Base-by-base conservation (phyloP, 73 alveolate genomes). In the Blepharisma japonicum region DNA sequence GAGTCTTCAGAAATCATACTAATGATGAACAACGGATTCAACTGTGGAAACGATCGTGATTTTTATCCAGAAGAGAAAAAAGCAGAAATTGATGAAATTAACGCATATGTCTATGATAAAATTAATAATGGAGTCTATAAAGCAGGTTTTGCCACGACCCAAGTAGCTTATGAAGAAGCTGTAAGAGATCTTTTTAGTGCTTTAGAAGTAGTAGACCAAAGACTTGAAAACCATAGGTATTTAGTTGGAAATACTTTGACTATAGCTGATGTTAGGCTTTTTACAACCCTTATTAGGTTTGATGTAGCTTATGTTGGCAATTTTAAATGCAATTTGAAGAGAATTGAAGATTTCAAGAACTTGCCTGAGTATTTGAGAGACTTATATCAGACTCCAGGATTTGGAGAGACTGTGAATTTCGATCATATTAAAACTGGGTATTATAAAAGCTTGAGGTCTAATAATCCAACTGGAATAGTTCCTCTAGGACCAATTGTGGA, bases 291-390 rank as follows among this genome's bases (percentile, higher is more conserved):
- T 55, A 74, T 85, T 20, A 56, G 92, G 6, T 85, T 85, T 46
- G 92, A 85, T 68, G 83, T 55, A 21, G 92, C 82, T 55, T 85
- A 85, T 38, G 86, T 85, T 45, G 92, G 83, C 6, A 55, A 85
- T 77, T 85, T 85, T 87, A 85, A 85, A 81, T 53, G 83, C 85
- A 85, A 85, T 55, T 48, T 47, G 83, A 85, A 85, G 76, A 71
- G 77, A 39, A 81, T 85, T 55, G 78, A 55, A 38, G 84, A 85
- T 76, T 82, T 27, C 74, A 91, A 88, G 21, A 85, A 85, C 77
- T 27, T 82, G 25, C 51, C 49, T 72, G 76, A 71, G 47, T 85
- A 76, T 77, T 39, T 48, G 68, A 71, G 66, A 68, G 92, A 85
- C 38, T 56, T 80, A 38, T 79, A 46, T 51, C 83, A 80, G 38